Base-by-base conservation (phyloP, 78 protist species). In the Cavenderia fasciculata region DNA sequence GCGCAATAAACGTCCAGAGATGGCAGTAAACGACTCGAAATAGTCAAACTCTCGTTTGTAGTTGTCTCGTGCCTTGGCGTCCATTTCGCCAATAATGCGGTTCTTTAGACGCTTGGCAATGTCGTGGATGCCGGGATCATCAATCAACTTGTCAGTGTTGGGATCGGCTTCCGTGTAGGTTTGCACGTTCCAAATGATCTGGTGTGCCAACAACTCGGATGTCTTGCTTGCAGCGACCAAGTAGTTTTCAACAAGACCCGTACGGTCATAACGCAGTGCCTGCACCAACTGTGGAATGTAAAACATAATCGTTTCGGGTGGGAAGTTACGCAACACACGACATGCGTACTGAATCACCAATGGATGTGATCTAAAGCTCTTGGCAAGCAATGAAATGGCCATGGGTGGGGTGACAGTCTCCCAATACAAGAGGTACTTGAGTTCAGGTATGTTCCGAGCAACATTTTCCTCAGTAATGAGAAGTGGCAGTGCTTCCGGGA, bases 281-380 rank as follows among this genome's bases (percentile, higher is more conserved):
- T 97, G 98, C 19, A 95, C 92, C 14, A 97, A 19, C 66, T 97
- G 98, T 16, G 98, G 97, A 19, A 95, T 74, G 77, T 85, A 97
- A 49, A 96, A 97, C 86, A 97, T 61, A 36, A 97, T 93, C 23
- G 70, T 65, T 16, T 92, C 95, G 44, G 96, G 94, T 34, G 89
- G 51, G 90, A 87, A 92, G n/a, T 27, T 12, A 31, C 63, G 27
- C 2, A 96, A 54, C 2, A 87, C 95, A 11, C 92, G 31, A 68
- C 87, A 54, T 10, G 96, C 95, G 41, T 92, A 96, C 59, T 93
- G 93, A 7, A 74, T 54, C 0, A 94, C 95, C 38, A 94, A 16
- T 40, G 94, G 90, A 85, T 86, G 85, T 2, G 94, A 59, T 19
- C 38, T 57, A 57, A 59, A 85, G 12, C 29, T 12, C 56, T 61